Base-by-base conservation (phyloP, 345 rosid species). In the Anastatica hierochuntica region DNA sequence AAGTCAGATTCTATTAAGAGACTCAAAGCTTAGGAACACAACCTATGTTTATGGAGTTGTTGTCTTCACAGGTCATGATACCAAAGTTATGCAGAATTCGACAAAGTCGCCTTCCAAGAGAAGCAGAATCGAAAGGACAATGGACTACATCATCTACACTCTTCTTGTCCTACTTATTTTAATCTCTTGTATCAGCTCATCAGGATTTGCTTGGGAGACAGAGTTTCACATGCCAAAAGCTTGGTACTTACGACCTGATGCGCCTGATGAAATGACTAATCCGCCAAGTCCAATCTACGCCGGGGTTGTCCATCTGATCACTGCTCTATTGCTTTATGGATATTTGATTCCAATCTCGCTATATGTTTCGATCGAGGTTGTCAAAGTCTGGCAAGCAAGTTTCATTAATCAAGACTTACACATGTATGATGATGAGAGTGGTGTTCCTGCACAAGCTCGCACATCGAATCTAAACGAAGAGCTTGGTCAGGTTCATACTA, bases 381-480 rank as follows among this genome's bases (percentile, higher is more conserved):
- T 94, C 56, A 94, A 94, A 78, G 90, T 94, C 58, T 75, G 81
- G 77, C 99, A 94, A 75, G 99, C 99, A 51, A 69, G 71, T 63
- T 94, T 94, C 62, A 94, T 94, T 35, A 83, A 88, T 64, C 83
- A 85, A 66, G 99, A 94, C 71, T 56, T 77, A 17, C 74, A 74
- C 1, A 88, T 94, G 99, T 94, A 78, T 56, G 94, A 88, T 60
- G 90, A 85, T 58, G 95, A 81, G 64, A 77, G 87, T 21, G 95
- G 97, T 13, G 84, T 75, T 24, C 78, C 90, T 54, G 88, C 95
- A 17, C 76, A 66, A 41, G 99, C 99, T 14, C 76, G 99, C 30
- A 94, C 99, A 17, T 94, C 99, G 37, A 94, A 94, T 72, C 75
- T 94, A 48, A 94, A 94, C 14, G 99, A 94, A 71, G 99, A 94